Evolutionary conservation across 164 flowering plant genomes (phyloP).

Genomic region (Liquidambar formosana): DNA sequence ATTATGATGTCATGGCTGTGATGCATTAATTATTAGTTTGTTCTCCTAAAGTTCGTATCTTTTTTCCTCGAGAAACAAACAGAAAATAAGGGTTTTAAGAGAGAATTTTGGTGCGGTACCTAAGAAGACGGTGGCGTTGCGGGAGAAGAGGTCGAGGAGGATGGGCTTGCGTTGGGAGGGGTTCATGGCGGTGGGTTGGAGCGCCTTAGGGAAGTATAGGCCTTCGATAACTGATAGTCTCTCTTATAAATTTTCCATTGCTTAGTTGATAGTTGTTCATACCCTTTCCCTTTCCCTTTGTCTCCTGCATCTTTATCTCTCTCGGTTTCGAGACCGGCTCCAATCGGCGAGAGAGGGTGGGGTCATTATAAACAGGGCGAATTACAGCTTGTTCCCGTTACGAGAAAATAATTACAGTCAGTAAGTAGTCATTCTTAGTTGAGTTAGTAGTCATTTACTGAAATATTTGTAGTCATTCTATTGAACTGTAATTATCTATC

Average conservation of each 20-base stretch:
- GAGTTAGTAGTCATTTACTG: no score
- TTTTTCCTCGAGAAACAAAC: neutral
- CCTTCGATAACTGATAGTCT: slow-evolving; percentile 63
- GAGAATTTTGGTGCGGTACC: slow-evolving; percentile 48
- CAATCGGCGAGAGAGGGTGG: no score
- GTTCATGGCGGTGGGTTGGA: slow-evolving; percentile 41
- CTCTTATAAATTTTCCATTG: slow-evolving; percentile 60
- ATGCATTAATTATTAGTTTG: neutral
- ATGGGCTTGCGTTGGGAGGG: slow-evolving; percentile 63
- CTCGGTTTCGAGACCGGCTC: neutral
- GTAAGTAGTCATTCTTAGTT: no score
- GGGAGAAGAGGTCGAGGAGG: slow-evolving; percentile 75
- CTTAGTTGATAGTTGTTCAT: slow-evolving; percentile 33
- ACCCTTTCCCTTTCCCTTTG: neutral
- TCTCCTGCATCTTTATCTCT: slow-evolving; percentile 15
- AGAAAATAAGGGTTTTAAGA: neutral
- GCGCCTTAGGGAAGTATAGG: slow-evolving; percentile 80
- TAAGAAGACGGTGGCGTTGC: slow-evolving; percentile 80
- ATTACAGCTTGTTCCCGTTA: no score
- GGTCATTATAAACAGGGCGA: no score
- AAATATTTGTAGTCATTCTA: no score
- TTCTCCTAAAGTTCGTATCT: no score
- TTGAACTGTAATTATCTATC: no score
- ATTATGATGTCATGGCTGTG: slow-evolving; percentile 47
- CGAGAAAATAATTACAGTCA: no score